Conservation (phyloP, 768 basidiomycete genomes). For the Auricularia sp. region DNA sequence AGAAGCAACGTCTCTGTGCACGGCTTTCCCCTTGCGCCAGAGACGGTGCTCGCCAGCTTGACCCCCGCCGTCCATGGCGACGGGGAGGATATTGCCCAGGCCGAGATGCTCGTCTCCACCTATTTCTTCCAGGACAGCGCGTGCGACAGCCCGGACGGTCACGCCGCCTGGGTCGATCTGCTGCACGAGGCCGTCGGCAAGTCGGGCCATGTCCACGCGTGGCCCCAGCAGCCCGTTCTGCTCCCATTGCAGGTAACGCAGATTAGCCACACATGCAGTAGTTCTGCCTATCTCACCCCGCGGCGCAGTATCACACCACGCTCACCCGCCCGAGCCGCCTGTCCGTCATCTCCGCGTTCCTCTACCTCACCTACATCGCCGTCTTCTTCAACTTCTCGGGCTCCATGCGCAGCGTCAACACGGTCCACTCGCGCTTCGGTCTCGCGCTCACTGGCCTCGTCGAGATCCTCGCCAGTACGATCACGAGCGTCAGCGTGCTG, state of each 20-base stretch:
- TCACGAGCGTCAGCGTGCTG: constrained; percentile 89
- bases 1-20: constrained; percentile 41
- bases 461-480: constrained; percentile 83
- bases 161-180: constrained; percentile 51
- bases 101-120: constrained; percentile 65
- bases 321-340: constrained; percentile 14
- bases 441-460: constrained; percentile 88
- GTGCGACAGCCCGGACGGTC: constrained; percentile 53
- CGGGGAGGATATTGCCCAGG: constrained; percentile 43
- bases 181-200: constrained; percentile 34
- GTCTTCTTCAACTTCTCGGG: constrained; percentile 69
- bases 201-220: constrained; percentile 26
- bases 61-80: constrained; percentile 41
- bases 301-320: constrained; percentile 12
- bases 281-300: constrained; percentile 3
- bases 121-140: constrained; percentile 74
- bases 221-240: constrained; percentile 33
- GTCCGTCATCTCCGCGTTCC: constrained; percentile 57
- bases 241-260: constrained; percentile 35
- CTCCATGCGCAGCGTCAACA: constrained; percentile 66
- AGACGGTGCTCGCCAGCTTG: constrained; percentile 70
- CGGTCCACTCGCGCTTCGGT: constrained; percentile 84
- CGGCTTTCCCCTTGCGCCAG: constrained; percentile 54
- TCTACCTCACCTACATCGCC: constrained; percentile 66
- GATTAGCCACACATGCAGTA: neutral